Percentiles rank a stretch among this genome's conserved stretches.
These are phyloP conservation scores for Prunus salicina DNA, from an alignment of 306 rosid species.

Conservation along the genomic window DNA sequence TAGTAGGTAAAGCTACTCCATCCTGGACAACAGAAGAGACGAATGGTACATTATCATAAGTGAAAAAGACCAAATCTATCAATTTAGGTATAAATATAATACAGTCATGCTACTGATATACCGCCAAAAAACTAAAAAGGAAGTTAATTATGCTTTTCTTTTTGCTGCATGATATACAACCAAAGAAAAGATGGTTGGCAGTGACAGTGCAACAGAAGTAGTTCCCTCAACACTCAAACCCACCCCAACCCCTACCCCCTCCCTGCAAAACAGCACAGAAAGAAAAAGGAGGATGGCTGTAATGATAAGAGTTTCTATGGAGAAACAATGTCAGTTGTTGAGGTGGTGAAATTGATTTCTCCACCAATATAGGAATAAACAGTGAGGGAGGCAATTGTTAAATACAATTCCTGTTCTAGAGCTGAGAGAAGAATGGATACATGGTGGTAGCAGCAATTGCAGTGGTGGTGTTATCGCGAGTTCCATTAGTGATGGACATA, in stretches of 20 bases:
- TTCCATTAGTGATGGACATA: neutral
- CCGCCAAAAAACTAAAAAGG: neutral
- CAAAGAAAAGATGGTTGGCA: neutral
- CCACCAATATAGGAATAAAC: neutral
- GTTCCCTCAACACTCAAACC: neutral
- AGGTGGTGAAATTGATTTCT: neutral
- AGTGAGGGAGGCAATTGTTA: neutral
- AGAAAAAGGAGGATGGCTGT: no score
- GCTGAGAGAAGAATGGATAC: neutral
- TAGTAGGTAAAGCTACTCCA: constrained; percentile 79
- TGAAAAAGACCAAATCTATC: constrained; percentile 3
- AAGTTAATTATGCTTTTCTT: neutral
- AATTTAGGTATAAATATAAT: constrained; percentile 13
- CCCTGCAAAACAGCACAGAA: no score
- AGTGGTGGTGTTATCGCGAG: neutral
- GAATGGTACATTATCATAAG: constrained; percentile 23
- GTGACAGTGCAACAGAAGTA: neutral
- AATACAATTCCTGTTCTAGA: neutral
- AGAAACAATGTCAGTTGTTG: neutral
- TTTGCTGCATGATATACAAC: neutral
- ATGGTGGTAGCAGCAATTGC: neutral
- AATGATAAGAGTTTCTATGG: neutral
- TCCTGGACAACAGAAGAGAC: constrained; percentile 55
- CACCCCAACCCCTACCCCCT: no score
- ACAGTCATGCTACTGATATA: constrained; percentile 6